Evolutionary conservation across 2,329 filamentous ascomycete species (phyloP).

Genomic region (Shiraia bambusicola): DNA sequence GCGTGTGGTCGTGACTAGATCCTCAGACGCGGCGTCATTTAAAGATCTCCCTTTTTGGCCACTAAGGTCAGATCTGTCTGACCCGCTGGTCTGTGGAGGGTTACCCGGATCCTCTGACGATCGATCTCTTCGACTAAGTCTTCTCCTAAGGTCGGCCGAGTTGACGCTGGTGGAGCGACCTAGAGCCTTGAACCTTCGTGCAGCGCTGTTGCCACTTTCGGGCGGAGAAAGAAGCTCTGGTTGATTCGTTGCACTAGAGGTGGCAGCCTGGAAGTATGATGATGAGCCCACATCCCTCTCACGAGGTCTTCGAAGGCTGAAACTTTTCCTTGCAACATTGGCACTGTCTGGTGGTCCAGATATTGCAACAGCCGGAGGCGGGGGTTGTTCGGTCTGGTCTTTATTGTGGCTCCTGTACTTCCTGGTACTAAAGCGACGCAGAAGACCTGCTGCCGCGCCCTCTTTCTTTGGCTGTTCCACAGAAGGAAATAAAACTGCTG

Average conservation of each 20-base stretch:
- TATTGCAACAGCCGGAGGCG: slow-evolving; percentile 76
- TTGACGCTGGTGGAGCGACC: slow-evolving; percentile 91
- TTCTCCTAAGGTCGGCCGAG: slow-evolving; percentile 75
- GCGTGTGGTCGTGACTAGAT: slow-evolving; percentile 40
- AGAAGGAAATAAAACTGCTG: slow-evolving; percentile 58
- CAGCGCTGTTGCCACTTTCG: slow-evolving; percentile 57
- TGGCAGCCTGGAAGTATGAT: slow-evolving; percentile 52
- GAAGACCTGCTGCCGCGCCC: slow-evolving; percentile 77
- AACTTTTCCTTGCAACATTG: slow-evolving; percentile 75
- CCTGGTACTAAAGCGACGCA: slow-evolving; percentile 89
- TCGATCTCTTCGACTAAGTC: slow-evolving; percentile 58
- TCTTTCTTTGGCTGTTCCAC: slow-evolving; percentile 70
- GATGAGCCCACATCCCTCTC: slow-evolving; percentile 55
- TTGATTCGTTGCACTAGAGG: slow-evolving; percentile 66
- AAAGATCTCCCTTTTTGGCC: slow-evolving; percentile 50
- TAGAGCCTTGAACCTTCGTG: slow-evolving; percentile 65
- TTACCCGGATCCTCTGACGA: slow-evolving; percentile 60
- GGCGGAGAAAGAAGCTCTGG: slow-evolving; percentile 77
- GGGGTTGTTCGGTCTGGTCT: slow-evolving; percentile 59
- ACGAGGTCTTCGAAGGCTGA: slow-evolving; percentile 71
- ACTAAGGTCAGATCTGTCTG: slow-evolving; percentile 67
- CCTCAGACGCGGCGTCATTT: slow-evolving; percentile 54
- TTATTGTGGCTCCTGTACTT: slow-evolving; percentile 62
- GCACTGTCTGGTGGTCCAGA: slow-evolving; percentile 70
- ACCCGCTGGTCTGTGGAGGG: slow-evolving; percentile 73